These are phyloP conservation scores for Clitopilus hobsonii DNA, from an alignment of 768 basidiomycete genomes.

Conservation along the genomic window DNA sequence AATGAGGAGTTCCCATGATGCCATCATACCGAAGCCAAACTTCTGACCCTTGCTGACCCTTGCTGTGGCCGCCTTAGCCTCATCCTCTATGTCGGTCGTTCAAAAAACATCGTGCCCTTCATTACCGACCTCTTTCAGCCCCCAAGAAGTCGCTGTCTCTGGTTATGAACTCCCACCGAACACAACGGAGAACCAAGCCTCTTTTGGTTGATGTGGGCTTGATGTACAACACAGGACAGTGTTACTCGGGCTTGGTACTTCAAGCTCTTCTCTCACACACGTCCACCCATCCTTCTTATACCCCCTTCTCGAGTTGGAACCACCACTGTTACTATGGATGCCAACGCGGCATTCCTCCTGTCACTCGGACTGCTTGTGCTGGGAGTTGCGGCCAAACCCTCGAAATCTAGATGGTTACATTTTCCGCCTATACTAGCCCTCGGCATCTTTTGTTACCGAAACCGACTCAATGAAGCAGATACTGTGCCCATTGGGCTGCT, in stretches of 20 bases:
- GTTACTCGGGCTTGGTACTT: background rate
- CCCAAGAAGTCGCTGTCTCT: no score
- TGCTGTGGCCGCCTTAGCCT: no score
- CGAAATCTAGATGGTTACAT: background rate
- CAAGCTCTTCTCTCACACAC: background rate
- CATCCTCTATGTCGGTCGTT: no score
- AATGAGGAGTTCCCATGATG: no score
- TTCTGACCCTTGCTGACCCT: no score
- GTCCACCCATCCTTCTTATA: background rate
- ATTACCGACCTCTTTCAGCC: no score
- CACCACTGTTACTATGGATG: no score
- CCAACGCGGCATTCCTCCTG: background rate
- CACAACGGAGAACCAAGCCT: background rate
- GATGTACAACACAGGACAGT: background rate
- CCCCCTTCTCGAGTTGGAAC: no score
- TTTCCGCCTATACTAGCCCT: background rate
- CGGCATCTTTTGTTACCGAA: background rate
- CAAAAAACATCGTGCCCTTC: no score
- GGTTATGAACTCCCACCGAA: background rate
- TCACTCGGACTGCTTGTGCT: background rate
- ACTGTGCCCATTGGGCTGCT: background rate
- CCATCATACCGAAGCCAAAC: no score
- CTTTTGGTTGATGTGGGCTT: background rate
- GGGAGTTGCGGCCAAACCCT: background rate
- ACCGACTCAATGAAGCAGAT: background rate